Evolutionary conservation across 345 rosid species (phyloP).

Genomic region (Camelina laxa): DNA sequence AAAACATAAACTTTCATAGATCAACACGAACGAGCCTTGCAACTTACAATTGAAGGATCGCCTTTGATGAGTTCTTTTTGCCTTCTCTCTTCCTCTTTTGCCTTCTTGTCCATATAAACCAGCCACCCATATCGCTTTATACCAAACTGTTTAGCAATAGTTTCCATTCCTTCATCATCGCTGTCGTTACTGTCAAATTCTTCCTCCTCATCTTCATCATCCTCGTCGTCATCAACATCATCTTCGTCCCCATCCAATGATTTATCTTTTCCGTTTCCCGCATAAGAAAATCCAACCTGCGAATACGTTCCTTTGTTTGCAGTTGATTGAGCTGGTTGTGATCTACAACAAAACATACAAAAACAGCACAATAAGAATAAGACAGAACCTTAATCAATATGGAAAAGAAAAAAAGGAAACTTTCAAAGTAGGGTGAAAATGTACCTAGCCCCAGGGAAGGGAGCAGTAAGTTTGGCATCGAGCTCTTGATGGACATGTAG

Average conservation of each 20-base stretch:
- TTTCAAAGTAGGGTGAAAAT: background rate
- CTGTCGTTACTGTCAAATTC: slow-evolving; percentile 94
- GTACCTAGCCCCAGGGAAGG: slow-evolving; percentile 67
- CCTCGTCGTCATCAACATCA: slow-evolving; percentile 73
- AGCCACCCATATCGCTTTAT: slow-evolving; percentile 97
- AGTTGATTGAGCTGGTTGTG: slow-evolving; percentile 66
- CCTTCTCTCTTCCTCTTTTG: slow-evolving; percentile 91
- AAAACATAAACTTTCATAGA: slow-evolving; percentile 21
- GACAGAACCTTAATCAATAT: background rate
- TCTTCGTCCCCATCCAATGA: slow-evolving; percentile 63
- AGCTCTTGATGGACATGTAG: slow-evolving; percentile 81
- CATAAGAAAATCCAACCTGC: slow-evolving; percentile 93
- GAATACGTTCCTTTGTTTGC: slow-evolving; percentile 85
- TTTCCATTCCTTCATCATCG: slow-evolving; percentile 91
- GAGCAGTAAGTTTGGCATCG: slow-evolving; percentile 72
- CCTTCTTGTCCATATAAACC: slow-evolving; percentile 92
- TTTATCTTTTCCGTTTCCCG: slow-evolving; percentile 60
- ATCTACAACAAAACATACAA: slow-evolving; percentile 42
- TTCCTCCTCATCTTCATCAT: slow-evolving; percentile 83
- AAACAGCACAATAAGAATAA: background rate
- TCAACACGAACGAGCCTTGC: background rate
- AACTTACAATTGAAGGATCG: slow-evolving; percentile 95
- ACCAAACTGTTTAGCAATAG: slow-evolving; percentile 91
- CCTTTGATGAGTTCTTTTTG: slow-evolving; percentile 97
- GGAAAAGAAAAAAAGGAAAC: background rate